These are phyloP conservation scores for Penicillium canariense DNA, from an alignment of 495 filamentous ascomycete species.

Conservation along the genomic window DNA sequence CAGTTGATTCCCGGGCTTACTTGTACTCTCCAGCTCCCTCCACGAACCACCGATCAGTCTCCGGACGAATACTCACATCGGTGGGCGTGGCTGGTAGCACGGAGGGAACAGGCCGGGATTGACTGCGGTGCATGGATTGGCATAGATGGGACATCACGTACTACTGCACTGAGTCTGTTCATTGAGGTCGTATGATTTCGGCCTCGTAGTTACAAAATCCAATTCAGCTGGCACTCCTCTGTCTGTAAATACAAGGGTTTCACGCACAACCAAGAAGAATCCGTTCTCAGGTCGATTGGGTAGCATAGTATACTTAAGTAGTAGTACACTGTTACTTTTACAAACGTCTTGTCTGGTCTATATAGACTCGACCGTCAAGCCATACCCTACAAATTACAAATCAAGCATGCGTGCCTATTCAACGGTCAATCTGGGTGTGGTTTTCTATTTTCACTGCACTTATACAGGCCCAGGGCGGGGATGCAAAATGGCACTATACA, in stretches of 20 bases:
- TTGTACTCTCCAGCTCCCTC: conserved; percentile 7
- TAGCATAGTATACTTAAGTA: too few relatives aligned
- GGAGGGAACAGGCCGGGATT: conserved; percentile 8
- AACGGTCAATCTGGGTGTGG: background rate
- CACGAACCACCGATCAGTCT: conserved; percentile 24
- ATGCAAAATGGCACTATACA: too few relatives aligned
- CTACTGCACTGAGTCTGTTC: background rate
- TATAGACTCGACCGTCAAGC: too few relatives aligned
- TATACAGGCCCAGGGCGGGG: background rate
- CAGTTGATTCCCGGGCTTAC: conserved; percentile 10
- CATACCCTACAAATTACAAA: background rate
- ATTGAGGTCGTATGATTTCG: too few relatives aligned
- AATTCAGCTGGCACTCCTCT: too few relatives aligned
- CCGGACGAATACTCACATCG: conserved; percentile 24
- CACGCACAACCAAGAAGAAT: too few relatives aligned
- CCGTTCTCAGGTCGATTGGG: too few relatives aligned
- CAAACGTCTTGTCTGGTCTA: too few relatives aligned
- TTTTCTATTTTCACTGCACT: background rate
- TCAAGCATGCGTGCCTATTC: too few relatives aligned
- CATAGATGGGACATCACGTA: conserved; percentile 25
- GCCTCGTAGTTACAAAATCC: too few relatives aligned
- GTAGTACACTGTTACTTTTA: too few relatives aligned
- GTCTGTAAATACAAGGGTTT: too few relatives aligned
- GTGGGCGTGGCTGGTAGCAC: conserved; percentile 10
- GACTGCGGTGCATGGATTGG: conserved; percentile 14